phyloP scores from a whole-genome alignment of 2,329 filamentous ascomycete species.

The Blastomyces emzantsi region DNA sequence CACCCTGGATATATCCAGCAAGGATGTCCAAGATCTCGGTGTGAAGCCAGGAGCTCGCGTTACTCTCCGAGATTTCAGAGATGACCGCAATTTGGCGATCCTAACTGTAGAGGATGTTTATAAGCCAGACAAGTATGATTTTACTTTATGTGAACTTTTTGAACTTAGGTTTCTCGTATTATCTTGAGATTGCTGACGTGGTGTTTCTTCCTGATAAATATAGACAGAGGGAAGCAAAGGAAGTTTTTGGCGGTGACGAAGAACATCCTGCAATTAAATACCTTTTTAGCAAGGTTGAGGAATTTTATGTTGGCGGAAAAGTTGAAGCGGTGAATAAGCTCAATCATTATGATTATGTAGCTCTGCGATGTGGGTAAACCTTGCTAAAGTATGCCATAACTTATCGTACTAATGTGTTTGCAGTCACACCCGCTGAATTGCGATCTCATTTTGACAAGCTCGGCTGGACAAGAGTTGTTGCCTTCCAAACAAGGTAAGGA shows the following conservation, averaged over 20 bases:
- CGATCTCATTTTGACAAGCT: constrained; percentile 98
- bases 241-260: constrained; percentile 88
- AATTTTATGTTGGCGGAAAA: constrained; percentile 94
- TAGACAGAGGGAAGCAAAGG: constrained; percentile 78
- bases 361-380: constrained; percentile 65
- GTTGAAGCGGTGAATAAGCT: constrained; percentile 89
- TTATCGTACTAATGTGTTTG: background rate
- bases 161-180: background rate
- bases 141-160: background rate
- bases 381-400: background rate
- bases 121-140: constrained; percentile 78
- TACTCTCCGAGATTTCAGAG: constrained; percentile 87
- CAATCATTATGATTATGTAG: constrained; percentile 98
- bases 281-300: constrained; percentile 68
- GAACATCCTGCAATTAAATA: constrained; percentile 90
- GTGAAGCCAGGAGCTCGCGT: constrained; percentile 74
- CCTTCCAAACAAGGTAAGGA: constrained; percentile 73
- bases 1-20: constrained; percentile 72
- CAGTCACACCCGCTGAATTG: constrained; percentile 87
- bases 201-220: constrained; percentile 14
- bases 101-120: constrained; percentile 94
- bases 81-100: constrained; percentile 93
- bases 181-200: constrained; percentile 1
- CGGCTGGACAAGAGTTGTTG: constrained; percentile 93
- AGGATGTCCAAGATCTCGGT: constrained; percentile 62